Conservation (phyloP, 106 monocot species). For the Allium sativum region DNA sequence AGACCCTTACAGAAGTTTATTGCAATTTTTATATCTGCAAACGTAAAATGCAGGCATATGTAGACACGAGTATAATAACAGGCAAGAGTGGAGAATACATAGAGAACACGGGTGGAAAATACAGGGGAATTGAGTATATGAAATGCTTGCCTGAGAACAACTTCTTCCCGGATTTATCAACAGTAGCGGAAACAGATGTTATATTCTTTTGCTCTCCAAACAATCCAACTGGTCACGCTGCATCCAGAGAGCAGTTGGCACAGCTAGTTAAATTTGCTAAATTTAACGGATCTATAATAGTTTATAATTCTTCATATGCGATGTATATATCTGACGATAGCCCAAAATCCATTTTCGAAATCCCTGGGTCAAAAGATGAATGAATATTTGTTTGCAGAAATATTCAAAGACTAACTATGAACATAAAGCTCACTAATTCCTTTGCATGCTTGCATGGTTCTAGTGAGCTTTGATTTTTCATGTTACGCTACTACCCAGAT, state of each 20-base stretch:
- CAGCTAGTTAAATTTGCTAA: slow-evolving; percentile 35
- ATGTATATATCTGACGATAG: slow-evolving; percentile 49
- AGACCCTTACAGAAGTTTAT: too few species aligned
- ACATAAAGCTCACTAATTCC: too few species aligned
- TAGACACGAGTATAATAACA: slow-evolving; percentile 47
- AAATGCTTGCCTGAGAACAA: slow-evolving; percentile 39
- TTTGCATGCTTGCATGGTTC: too few species aligned
- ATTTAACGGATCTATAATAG: slow-evolving; percentile 49
- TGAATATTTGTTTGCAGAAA: too few species aligned
- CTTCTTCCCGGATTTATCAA: slow-evolving; percentile 40
- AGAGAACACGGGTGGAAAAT: slow-evolving; percentile 1
- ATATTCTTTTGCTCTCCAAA: slow-evolving; percentile 91
- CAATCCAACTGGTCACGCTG: slow-evolving; percentile 63
- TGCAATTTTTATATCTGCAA: too few species aligned
- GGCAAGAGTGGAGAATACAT: slow-evolving; percentile 32
- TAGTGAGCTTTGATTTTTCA: too few species aligned
- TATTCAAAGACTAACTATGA: too few species aligned
- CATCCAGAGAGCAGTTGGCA: slow-evolving; percentile 34
- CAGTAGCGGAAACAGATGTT: slow-evolving; percentile 30
- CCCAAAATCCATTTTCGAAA: slow-evolving; percentile 75
- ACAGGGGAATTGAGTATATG: slow-evolving; percentile 44
- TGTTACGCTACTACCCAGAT: too few species aligned
- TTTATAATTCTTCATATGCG: slow-evolving; percentile 49
- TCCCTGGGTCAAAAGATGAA: slow-evolving; percentile 70
- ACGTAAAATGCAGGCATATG: slow-evolving; percentile 34